Base-by-base conservation (phyloP, 2,329 filamentous ascomycete genomes). In the Helotiales sp. region DNA sequence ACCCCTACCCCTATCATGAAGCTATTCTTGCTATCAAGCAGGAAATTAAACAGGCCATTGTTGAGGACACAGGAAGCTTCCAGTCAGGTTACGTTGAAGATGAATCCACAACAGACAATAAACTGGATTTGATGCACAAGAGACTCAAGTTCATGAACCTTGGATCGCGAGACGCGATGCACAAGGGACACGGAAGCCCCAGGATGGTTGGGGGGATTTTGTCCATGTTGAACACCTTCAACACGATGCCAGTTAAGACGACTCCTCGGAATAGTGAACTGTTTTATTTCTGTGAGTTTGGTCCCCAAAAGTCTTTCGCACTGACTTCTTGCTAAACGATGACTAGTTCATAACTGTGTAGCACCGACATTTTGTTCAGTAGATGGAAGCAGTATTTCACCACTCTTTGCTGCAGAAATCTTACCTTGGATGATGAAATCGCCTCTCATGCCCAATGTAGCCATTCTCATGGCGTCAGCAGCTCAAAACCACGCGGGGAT, bases 381-480 rank as follows among this genome's bases (percentile, higher is more conserved):
- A 2, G 67, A 69, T 45, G 67, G 67, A 40, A 32, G 54, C n/a
- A 64, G 37, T n/a, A 58, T 66, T 20, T 55, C 63, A 22, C 47
- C 57, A 20, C 50, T 69, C 5, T 69, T 69, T 34, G 28, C 24
- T 1, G 24, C 22, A 30, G 63, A 69, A 50, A 66, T 66, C 13
- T 55, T 69, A 2, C 68, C 68, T 1, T 70, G 62, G 64, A 63
- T 61, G 55, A 67, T 70, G 45, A 66, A 67, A 28, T 70, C 68
- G 3, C 68, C 68, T 13, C 26, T 70, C 3, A 70, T 70, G 65
- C 68, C 68, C 6, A 67, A 70, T 24, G 64, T 70, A 1, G 68
- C 59, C 3, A 65, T 70, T 32, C 45, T 70, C 6, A 70, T 70
- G 68, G 63, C 68, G 22, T 67, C 63, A 1, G 62, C 62, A 22